Base-by-base conservation (phyloP, 805 yeast genomes). In the Sugiyamaella chiloensis region DNA sequence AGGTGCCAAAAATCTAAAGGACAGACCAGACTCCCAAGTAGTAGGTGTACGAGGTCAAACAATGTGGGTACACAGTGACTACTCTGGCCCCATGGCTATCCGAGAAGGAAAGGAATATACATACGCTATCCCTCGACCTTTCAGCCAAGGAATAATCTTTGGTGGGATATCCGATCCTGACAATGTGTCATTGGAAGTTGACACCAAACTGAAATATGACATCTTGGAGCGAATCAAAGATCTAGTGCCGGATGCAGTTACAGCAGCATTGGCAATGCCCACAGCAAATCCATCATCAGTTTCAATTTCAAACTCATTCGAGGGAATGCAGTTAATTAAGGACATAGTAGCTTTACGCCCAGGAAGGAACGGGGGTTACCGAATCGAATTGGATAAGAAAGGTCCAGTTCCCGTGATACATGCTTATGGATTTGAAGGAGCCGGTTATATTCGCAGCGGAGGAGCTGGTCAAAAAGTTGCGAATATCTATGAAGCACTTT, bases 301-400 rank as follows among this genome's bases (percentile, higher is more conserved):
- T 2, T 21, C 17, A 16, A 23, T 21, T 8, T 21, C 35, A 19
- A n/a, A 26, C 26, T 20, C 21, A 4, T 39, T 40, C 29, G 36
- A 36, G 26, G 42, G 39, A 17, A 14, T 42, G 14, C 19, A 37
- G 34, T n/a, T 26, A 8, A 26, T 71, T 19, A 69, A 73, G 41
- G 62, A 72, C 37, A 79, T 79, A 56, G 83, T 81, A 20, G 91
- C 87, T 0, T 73, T 81, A 47, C 73, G 90, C 61, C 90, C 90
- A 0, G 84, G 73, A 2, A 69, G 89, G 56, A 58, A 66, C 16
- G 81, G 78, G 6, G 89, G 89, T 12, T 71, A 76, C 5, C 71
- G 84, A 52, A 62, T 81, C 4, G 79, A 75, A 52, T 56, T 68
- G 37, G 74, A 69, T 24, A 61, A 61, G 41, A 54, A 58, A 19